These are phyloP conservation scores for Aspergillus proliferans DNA, from an alignment of 2,329 filamentous ascomycete genomes.

Conservation along the genomic window DNA sequence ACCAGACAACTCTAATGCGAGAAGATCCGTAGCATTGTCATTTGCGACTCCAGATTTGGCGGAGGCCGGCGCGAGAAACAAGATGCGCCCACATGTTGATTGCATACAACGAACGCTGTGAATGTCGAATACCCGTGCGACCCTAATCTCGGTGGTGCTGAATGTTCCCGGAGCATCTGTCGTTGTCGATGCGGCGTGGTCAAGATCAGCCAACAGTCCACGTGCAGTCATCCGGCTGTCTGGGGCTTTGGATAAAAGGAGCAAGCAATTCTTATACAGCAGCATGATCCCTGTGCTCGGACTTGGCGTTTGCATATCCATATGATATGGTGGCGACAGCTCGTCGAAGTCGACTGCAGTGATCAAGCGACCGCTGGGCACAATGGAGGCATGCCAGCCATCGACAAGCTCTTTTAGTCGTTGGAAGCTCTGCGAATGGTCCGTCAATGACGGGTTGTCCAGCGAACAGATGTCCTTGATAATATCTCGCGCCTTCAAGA, in stretches of 20 bases:
- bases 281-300: constrained; percentile 65
- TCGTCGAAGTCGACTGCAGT: constrained; percentile 75
- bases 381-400: constrained; percentile 66
- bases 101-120: constrained; percentile 63
- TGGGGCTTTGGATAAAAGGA: constrained; percentile 66
- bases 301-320: constrained; percentile 36
- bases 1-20: constrained; percentile 67
- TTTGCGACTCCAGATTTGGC: constrained; percentile 13
- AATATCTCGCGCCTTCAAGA: constrained; percentile 85
- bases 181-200: constrained; percentile 63
- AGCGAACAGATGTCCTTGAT: constrained; percentile 96
- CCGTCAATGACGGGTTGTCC: constrained; percentile 60
- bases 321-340: constrained; percentile 63
- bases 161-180: constrained; percentile 19
- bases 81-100: constrained; percentile 32
- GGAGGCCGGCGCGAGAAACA: constrained; percentile 31
- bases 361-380: constrained; percentile 71
- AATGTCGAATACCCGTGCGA: constrained; percentile 66
- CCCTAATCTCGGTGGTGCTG: constrained; percentile 61
- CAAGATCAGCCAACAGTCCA: constrained; percentile 74
- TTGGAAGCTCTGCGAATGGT: constrained; percentile 67
- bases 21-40: constrained; percentile 40
- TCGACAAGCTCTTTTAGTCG: constrained; percentile 71
- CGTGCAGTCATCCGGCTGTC: constrained; percentile 62
- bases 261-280: constrained; percentile 74